Percentiles rank a stretch among this genome's conserved stretches.
phyloP scores from a whole-genome alignment of 768 basidiomycete species.

The Auricularia sp. region DNA sequence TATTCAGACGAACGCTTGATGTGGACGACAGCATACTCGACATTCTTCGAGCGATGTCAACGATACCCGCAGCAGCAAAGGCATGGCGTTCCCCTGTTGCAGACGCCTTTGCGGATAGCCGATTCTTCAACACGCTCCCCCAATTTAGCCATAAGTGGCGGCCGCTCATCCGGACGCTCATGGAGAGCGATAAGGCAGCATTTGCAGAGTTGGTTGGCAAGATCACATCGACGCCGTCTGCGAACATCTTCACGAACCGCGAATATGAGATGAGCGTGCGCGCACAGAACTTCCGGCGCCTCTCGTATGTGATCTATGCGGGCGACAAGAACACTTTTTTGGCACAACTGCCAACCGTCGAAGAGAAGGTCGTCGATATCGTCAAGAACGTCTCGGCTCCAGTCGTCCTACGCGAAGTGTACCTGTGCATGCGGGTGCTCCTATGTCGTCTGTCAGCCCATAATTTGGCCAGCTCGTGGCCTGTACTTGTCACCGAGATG shows the following conservation, averaged over 20 bases:
- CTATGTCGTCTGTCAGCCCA: slow-evolving; percentile 85
- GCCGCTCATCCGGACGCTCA: slow-evolving; percentile 64
- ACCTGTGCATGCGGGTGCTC: slow-evolving; percentile 83
- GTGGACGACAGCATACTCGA: slow-evolving; percentile 56
- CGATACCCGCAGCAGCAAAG: slow-evolving; percentile 65
- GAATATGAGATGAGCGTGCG: slow-evolving; percentile 88
- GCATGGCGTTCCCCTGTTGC: slow-evolving; percentile 73
- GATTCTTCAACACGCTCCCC: slow-evolving; percentile 71
- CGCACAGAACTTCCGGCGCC: slow-evolving; percentile 74
- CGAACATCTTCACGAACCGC: slow-evolving; percentile 91
- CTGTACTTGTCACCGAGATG: slow-evolving; percentile 85
- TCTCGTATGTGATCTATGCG: slow-evolving; percentile 78
- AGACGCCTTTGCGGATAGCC: slow-evolving; percentile 76
- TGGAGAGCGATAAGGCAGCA: slow-evolving; percentile 79
- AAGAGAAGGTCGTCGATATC: slow-evolving; percentile 93
- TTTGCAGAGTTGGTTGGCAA: slow-evolving; percentile 64
- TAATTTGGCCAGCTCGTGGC: slow-evolving; percentile 94
- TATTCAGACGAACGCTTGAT: slow-evolving; percentile 58
- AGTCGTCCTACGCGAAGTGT: slow-evolving; percentile 80
- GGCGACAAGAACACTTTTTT: slow-evolving; percentile 89
- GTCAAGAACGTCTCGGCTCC: slow-evolving; percentile 70
- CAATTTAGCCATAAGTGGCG: slow-evolving; percentile 56
- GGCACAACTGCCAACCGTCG: slow-evolving; percentile 82
- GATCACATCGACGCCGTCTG: slow-evolving; percentile 75
- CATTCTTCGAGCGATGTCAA: slow-evolving; percentile 70